Conservation (phyloP, 495 filamentous ascomycete genomes). For the Lophium mytilinum region DNA sequence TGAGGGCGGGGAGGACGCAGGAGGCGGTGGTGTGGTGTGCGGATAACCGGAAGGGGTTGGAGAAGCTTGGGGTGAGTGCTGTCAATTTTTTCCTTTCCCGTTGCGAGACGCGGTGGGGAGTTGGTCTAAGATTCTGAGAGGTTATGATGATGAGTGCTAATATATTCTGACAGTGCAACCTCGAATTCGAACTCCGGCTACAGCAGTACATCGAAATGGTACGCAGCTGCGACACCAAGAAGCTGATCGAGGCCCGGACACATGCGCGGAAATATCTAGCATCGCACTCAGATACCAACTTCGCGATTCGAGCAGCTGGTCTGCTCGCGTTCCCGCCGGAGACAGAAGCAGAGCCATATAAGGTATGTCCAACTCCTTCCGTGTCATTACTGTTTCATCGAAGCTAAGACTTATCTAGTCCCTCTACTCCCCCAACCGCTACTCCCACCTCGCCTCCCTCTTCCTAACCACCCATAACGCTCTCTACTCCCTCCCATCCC, state of each 20-base stretch:
- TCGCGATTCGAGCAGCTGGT: slow-evolving; percentile 58
- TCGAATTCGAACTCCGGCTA: slow-evolving; percentile 90
- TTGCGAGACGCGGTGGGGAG: background rate
- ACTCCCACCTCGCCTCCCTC: slow-evolving; percentile 65
- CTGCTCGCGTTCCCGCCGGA: slow-evolving; percentile 62
- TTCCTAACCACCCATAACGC: slow-evolving; percentile 83
- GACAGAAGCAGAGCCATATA: slow-evolving; percentile 55
- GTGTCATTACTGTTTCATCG: background rate
- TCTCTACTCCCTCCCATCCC: slow-evolving; percentile 71
- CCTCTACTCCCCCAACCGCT: slow-evolving; percentile 64
- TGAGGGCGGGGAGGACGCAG: slow-evolving; percentile 53
- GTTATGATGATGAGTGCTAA: background rate
- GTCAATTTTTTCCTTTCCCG: background rate
- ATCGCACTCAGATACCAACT: slow-evolving; percentile 57
- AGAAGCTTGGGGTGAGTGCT: slow-evolving; percentile 64
- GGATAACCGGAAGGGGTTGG: slow-evolving; percentile 81
- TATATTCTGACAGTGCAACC: slow-evolving; percentile 59
- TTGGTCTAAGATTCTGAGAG: background rate
- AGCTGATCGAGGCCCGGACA: slow-evolving; percentile 63
- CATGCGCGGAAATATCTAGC: slow-evolving; percentile 76
- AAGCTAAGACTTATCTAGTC: slow-evolving; percentile 39
- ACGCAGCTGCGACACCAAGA: slow-evolving; percentile 49
- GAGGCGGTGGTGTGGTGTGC: slow-evolving; percentile 84
- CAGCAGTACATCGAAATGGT: slow-evolving; percentile 94
- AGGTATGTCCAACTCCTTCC: slow-evolving; percentile 35